These are phyloP conservation scores for Ambrosia hybrid DNA, from an alignment of 140 eudicot species.

Conservation along the genomic window DNA sequence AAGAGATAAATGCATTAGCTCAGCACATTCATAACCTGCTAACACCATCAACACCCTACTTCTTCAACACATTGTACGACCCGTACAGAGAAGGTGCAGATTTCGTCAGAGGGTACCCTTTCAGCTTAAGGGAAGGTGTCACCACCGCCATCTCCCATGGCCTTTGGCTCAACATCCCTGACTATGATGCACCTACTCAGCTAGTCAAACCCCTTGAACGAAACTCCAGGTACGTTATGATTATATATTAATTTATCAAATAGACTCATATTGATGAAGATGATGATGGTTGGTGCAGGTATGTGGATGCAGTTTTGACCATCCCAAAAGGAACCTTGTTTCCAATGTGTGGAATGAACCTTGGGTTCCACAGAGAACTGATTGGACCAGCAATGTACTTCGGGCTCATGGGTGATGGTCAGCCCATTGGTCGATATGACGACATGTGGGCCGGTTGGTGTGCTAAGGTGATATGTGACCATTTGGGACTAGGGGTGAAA, in stretches of 20 bases:
- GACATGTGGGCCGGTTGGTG: conserved; percentile 67
- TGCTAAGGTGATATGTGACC: conserved; percentile 61
- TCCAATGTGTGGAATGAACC: conserved; percentile 61
- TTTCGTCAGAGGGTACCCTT: conserved; percentile 49
- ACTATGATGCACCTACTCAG: conserved; percentile 57
- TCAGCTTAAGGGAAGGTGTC: conserved; percentile 49
- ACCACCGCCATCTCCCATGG: conserved; percentile 53
- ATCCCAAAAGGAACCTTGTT: conserved; percentile 51
- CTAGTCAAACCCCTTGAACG: conserved; percentile 53
- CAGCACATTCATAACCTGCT: conserved; percentile 49
- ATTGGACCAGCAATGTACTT: conserved; percentile 60
- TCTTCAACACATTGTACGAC: conserved; percentile 52
- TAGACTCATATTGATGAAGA: neutral
- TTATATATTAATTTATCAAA: neutral
- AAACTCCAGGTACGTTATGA: conserved; percentile 36
- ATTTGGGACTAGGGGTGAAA: conserved; percentile 56
- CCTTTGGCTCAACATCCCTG: conserved; percentile 55
- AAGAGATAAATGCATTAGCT: conserved; percentile 47
- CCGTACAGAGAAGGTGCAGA: conserved; percentile 55
- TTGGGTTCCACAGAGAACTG: conserved; percentile 49
- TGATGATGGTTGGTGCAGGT: conserved; percentile 26
- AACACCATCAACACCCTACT: conserved; percentile 46
- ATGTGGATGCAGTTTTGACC: conserved; percentile 51
- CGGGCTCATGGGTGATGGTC: conserved; percentile 60
- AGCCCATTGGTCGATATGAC: conserved; percentile 51